phyloP scores from a whole-genome alignment of 164 flowering plant species.

The Taxillus chinensis region DNA sequence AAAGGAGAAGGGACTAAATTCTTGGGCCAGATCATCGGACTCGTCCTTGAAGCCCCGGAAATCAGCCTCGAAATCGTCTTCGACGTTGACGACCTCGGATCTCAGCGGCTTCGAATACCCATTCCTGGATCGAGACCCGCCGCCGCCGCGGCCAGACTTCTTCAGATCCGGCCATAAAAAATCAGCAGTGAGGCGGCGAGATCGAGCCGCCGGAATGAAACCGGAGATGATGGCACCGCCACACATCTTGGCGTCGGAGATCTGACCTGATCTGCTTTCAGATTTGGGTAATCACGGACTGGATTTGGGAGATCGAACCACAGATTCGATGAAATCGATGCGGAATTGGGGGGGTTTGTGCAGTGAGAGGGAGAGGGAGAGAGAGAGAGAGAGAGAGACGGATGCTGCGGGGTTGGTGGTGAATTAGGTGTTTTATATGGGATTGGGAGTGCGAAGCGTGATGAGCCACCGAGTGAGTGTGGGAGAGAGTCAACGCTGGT shows the following conservation, averaged over 20 bases:
- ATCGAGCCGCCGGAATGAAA: constrained; percentile 36
- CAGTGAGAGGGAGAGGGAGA: not conserved
- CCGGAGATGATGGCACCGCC: constrained; percentile 94
- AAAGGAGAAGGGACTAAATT: constrained; percentile 34
- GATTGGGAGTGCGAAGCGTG: no score
- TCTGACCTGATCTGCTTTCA: not conserved
- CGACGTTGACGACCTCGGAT: constrained; percentile 18
- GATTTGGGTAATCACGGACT: not conserved
- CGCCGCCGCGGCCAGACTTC: constrained; percentile 9
- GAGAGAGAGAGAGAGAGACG: not conserved
- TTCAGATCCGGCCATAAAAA: constrained; percentile 39
- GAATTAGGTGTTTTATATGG: no score
- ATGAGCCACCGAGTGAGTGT: no score
- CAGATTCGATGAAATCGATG: not conserved
- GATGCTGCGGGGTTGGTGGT: no score
- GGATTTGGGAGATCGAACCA: not conserved
- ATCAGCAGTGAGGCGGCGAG: constrained; percentile 40
- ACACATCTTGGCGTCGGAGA: constrained; percentile 42
- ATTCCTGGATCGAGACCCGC: not conserved
- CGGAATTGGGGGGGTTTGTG: not conserved
- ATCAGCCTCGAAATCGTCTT: constrained; percentile 82
- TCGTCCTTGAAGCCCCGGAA: constrained; percentile 65
- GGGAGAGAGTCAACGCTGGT: no score
- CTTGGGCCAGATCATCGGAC: constrained; percentile 33
- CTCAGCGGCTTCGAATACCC: constrained; percentile 21